Evolutionary conservation across 2,329 filamentous ascomycete species (phyloP).

Genomic region (Bipolaris zeicola): DNA sequence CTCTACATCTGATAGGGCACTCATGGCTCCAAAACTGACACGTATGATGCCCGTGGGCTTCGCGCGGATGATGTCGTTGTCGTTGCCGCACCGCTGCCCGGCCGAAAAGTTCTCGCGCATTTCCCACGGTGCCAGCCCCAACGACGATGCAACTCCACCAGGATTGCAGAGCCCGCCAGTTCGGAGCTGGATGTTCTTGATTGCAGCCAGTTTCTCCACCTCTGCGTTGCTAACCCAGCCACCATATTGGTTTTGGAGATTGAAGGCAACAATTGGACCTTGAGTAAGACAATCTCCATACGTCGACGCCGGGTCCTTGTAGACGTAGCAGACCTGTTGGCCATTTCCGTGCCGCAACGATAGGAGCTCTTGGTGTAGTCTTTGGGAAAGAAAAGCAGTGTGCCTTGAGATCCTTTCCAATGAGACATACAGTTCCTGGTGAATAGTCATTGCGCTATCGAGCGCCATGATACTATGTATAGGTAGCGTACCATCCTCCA

Average conservation of each 20-base stretch:
- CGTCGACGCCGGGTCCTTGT: slow-evolving; percentile 53
- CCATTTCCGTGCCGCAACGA: slow-evolving; percentile 73
- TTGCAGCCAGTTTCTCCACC: slow-evolving; percentile 81
- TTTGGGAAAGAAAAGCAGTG: slow-evolving; percentile 66
- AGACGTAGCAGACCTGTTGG: slow-evolving; percentile 68
- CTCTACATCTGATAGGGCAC: slow-evolving; percentile 74
- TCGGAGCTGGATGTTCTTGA: slow-evolving; percentile 81
- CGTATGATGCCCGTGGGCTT: slow-evolving; percentile 89
- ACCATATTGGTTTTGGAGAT: slow-evolving; percentile 70
- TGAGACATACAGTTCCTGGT: slow-evolving; percentile 71
- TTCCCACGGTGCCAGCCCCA: slow-evolving; percentile 79
- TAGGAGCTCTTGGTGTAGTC: slow-evolving; percentile 64
- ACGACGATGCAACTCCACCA: slow-evolving; percentile 75
- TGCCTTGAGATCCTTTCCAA: slow-evolving; percentile 74
- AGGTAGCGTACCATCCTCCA: slow-evolving; percentile 91
- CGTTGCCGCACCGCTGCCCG: slow-evolving; percentile 82
- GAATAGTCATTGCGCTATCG: slow-evolving; percentile 72
- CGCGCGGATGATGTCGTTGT: slow-evolving; percentile 79
- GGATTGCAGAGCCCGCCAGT: slow-evolving; percentile 93
- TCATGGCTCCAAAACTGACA: slow-evolving; percentile 89
- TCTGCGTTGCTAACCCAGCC: slow-evolving; percentile 81
- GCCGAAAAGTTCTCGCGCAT: slow-evolving; percentile 83
- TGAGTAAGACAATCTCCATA: slow-evolving; percentile 56
- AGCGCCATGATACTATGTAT: slow-evolving; percentile 89
- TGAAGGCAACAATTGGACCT: slow-evolving; percentile 85